Conservation (phyloP, 2,329 filamentous ascomycete genomes). For the Alternaria burnsii region DNA sequence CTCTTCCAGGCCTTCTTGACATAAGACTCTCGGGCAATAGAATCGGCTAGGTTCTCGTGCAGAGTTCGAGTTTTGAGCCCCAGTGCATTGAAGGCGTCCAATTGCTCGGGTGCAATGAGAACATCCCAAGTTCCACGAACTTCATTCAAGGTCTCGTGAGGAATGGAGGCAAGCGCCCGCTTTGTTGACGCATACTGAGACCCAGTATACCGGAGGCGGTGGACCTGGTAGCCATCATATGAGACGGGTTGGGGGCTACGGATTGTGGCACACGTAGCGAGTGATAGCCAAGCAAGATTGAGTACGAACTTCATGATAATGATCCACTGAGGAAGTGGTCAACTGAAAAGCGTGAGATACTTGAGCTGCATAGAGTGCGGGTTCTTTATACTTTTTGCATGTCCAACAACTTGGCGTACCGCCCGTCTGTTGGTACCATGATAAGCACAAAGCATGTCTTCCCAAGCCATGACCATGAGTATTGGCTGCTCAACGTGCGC, state of each 20-base stretch:
- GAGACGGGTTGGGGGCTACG: slow-evolving; percentile 34
- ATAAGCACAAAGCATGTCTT: slow-evolving; percentile 1
- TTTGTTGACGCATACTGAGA: slow-evolving; percentile 44
- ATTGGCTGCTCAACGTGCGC: slow-evolving; percentile 16
- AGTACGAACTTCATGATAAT: slow-evolving; percentile 27
- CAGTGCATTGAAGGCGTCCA: slow-evolving; percentile 52
- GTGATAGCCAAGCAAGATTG: slow-evolving; percentile 23
- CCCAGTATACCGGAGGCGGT: slow-evolving; percentile 49
- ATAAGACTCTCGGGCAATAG: slow-evolving; percentile 53
- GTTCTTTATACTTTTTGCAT: slow-evolving; percentile 13
- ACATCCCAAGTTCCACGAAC: slow-evolving; percentile 52
- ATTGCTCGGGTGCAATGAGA: slow-evolving; percentile 52
- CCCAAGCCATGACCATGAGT: slow-evolving; percentile 7
- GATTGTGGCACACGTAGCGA: slow-evolving; percentile 26
- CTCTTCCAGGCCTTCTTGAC: slow-evolving; percentile 53
- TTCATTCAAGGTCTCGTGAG: slow-evolving; percentile 51
- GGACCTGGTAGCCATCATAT: slow-evolving; percentile 55
- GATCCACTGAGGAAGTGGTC: neutral
- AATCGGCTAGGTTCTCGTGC: slow-evolving; percentile 56
- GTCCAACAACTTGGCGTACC: neutral
- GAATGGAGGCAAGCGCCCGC: slow-evolving; percentile 46
- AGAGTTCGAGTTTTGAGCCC: slow-evolving; percentile 49
- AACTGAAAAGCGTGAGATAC: neutral
- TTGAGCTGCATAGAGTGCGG: neutral
- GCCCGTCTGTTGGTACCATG: slow-evolving; percentile 1